Evolutionary conservation across 2,329 filamentous ascomycete genomes (phyloP), one percentile per base, ranked within the genome.

Genomic region (Curvularia verruculosa): DNA sequence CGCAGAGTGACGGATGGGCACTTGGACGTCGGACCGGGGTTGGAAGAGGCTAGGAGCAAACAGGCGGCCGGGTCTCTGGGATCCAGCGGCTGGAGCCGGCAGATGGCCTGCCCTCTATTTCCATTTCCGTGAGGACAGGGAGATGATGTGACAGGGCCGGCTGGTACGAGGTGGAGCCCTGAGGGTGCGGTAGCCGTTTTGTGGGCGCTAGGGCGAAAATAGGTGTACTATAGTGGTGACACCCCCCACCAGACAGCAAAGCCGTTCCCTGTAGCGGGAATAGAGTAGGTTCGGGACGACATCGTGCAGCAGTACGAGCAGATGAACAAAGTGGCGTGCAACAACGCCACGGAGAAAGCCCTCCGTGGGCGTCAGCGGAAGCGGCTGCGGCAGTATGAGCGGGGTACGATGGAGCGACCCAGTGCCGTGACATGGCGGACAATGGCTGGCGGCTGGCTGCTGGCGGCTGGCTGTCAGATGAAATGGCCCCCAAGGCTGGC

Each of bases 31-130:
- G 23, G 31, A 39, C 5, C n/a, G 9, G 31, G 31, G 15, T n/a
- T 39, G 13, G 34, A 19, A n/a, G 12, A 19, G 23, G 6, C 19
- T 18, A 19, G 21, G 21, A 5, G 44, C 28, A 49, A 49, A 23
- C n/a, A 34, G 13, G 46, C 43, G 52, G 31, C 58, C 58, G 56
- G 49, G 23, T 31, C 40, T 15, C 39, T 50, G 59, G 60, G 51
- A 61, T 55, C 49, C 52, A 61, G 57, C 59, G 63, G 66, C 44
- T 64, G 60, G 51, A 61, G 60, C 61, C 63, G 63, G 59, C 34
- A 49, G 46, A 52, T 56, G 54, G 53, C 45, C 47, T 36, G 34
- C 13, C 39, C 23, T 49, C 8, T 29, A 29, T 29, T 29, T 29
- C 28, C 28, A 29, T 29, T 28, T 37, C 44, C 10, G 12, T 19